Evolutionary conservation across 1,139 yeast species (phyloP).

Genomic region (Diutina mesorugosa): DNA sequence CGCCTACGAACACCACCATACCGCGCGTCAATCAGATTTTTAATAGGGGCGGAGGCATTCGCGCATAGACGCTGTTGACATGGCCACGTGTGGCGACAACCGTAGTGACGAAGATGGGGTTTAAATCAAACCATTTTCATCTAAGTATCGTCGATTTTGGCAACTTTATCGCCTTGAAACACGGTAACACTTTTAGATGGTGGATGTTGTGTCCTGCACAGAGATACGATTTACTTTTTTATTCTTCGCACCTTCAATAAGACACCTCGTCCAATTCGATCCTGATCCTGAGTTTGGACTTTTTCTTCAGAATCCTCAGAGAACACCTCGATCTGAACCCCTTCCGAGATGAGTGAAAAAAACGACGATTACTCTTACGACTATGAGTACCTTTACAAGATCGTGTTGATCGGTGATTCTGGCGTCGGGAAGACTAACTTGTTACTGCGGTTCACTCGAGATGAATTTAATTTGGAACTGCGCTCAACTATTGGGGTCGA

Average conservation of each 20-base stretch:
- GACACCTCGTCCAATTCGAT: neutral
- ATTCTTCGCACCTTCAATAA: neutral
- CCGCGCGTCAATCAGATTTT: neutral
- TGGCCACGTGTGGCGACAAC: too few species aligned
- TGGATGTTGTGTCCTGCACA: neutral
- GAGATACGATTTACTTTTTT: neutral
- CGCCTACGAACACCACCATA: neutral
- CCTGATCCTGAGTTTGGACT: neutral
- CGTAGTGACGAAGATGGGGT: neutral
- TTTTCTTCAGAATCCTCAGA: neutral
- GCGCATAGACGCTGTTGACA: too few species aligned
- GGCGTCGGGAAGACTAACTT: conserved; percentile 96
- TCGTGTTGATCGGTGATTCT: conserved; percentile 93
- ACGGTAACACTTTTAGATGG: neutral
- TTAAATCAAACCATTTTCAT: too few species aligned
- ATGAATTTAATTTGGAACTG: conserved; percentile 89
- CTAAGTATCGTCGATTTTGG: neutral
- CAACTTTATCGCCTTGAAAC: neutral
- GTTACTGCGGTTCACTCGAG: conserved; percentile 84
- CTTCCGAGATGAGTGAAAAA: conserved; percentile 28
- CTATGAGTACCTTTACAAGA: conserved; percentile 85
- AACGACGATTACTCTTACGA: conserved; percentile 78
- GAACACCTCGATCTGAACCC: neutral
- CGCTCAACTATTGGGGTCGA: conserved; percentile 96
- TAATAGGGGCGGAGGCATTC: neutral